These are phyloP conservation scores for Candida railenensis DNA, from an alignment of 805 yeast species.

Conservation along the genomic window DNA sequence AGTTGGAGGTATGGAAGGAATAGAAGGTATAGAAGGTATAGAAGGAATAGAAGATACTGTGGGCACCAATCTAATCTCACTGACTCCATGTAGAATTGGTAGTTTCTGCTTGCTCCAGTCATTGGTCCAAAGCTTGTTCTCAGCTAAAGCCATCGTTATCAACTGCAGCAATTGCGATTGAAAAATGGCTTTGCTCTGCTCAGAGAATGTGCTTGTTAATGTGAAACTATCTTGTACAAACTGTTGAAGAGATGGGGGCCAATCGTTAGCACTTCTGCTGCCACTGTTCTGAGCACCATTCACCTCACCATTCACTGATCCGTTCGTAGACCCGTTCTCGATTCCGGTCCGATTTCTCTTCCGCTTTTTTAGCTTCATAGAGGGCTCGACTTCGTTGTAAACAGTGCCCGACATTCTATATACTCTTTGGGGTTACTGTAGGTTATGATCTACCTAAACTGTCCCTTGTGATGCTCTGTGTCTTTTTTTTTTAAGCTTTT, in stretches of 20 bases:
- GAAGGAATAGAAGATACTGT: not conserved
- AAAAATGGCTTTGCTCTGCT: conserved; percentile 35
- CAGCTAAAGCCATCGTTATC: conserved; percentile 47
- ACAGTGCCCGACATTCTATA: not conserved
- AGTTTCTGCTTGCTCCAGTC: conserved; percentile 54
- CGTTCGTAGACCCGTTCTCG: too few species aligned
- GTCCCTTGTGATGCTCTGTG: too few species aligned
- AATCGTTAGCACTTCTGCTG: conserved; percentile 14
- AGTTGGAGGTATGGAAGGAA: not conserved
- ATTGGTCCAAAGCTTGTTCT: conserved; percentile 43
- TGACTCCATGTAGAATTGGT: conserved; percentile 39
- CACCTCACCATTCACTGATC: conserved; percentile 9
- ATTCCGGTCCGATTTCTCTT: conserved; percentile 5
- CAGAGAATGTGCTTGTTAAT: conserved; percentile 32
- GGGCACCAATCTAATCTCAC: conserved; percentile 1
- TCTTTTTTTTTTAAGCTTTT: not conserved
- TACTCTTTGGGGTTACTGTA: not conserved
- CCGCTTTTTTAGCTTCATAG: not conserved
- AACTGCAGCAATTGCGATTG: conserved; percentile 50
- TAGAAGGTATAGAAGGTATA: not conserved
- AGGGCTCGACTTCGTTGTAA: conserved; percentile 26
- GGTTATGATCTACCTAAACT: too few species aligned
- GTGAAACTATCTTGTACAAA: conserved; percentile 51
- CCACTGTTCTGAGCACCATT: not conserved
- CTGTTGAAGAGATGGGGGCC: conserved; percentile 56